These are phyloP conservation scores for Suillus lakei DNA, from an alignment of 768 basidiomycete species.

Conservation along the genomic window DNA sequence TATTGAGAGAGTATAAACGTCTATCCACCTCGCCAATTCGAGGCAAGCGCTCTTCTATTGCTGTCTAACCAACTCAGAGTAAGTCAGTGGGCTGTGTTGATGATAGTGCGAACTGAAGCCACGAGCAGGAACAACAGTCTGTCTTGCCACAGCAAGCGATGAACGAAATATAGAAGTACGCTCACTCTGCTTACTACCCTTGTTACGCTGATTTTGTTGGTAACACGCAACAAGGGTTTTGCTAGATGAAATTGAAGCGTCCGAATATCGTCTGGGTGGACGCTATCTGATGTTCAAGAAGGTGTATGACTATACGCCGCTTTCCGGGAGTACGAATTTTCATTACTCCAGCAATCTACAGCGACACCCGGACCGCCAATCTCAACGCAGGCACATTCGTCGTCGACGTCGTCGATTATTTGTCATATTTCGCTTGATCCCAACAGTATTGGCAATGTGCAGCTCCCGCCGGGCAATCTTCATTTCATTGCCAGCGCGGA, in stretches of 20 bases:
- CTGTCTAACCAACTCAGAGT: neutral
- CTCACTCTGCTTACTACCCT: neutral
- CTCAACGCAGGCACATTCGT: neutral
- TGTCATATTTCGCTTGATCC: neutral
- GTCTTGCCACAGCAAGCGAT: neutral
- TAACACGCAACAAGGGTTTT: neutral
- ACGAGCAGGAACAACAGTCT: neutral
- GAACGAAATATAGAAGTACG: neutral
- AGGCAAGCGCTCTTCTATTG: neutral
- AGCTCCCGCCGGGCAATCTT: neutral
- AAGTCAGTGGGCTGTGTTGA: neutral
- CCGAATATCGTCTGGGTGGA: neutral
- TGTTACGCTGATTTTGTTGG: neutral
- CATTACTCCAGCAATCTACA: neutral
- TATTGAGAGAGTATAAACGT: neutral
- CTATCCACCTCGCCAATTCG: neutral
- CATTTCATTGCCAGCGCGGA: neutral
- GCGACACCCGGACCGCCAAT: neutral
- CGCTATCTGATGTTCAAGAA: neutral
- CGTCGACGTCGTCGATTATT: neutral
- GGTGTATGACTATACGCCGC: neutral
- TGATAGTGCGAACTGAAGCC: neutral
- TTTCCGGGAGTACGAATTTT: neutral
- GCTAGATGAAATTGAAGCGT: neutral
- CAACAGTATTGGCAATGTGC: neutral